Evolutionary conservation across 257 asterid genomes (phyloP), one percentile per base, ranked within the genome.

Genomic region (Capsicum pubescens): DNA sequence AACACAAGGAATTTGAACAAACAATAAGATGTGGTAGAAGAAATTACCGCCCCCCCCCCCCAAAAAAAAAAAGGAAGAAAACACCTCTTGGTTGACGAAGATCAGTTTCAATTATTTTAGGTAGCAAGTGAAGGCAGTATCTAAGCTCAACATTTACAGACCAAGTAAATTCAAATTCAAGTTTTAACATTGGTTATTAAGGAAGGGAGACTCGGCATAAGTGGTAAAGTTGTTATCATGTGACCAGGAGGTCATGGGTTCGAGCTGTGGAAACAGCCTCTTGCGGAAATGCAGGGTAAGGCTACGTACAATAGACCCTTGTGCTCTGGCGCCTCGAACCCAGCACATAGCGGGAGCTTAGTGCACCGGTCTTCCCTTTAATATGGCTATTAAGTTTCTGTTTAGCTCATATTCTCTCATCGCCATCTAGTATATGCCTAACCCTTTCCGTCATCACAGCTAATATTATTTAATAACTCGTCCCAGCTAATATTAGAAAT

Each of bases 161-260:
- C 55, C 0, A n/a, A 39, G 77, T 39, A 68, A 68, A 68, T 68
- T 39, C 81, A 68, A 68, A 68, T 68, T 39, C 81, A 76, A 50
- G 63, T 26, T 50, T 76, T 26, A 4, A 7, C 26, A 76, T 14
- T 52, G 63, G 81, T 13, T 52, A 52, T 14, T 74, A 26, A 50
- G 77, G 69, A 63, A 63, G 42, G 69, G 16, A 63, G 69, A 39
- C 42, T 21, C 21, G 16, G 42, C 42, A 2, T 12, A 21, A 21
- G 69, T 63, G 42, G 39, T 63, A 63, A 63, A 63, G 69, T 63
- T 63, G 35, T 63, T 63, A 8, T 14, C 69, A 61, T 5, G 39
- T 21, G 39, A 61, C 69, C 7, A 21, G 15, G 0, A 61, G 39
- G 69, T 9, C 69, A 61, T 3, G 15, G 39, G 15, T 61, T 61